Base-by-base conservation (phyloP, 2,329 filamentous ascomycete genomes). In the Allantophomopsis lycopodina region DNA sequence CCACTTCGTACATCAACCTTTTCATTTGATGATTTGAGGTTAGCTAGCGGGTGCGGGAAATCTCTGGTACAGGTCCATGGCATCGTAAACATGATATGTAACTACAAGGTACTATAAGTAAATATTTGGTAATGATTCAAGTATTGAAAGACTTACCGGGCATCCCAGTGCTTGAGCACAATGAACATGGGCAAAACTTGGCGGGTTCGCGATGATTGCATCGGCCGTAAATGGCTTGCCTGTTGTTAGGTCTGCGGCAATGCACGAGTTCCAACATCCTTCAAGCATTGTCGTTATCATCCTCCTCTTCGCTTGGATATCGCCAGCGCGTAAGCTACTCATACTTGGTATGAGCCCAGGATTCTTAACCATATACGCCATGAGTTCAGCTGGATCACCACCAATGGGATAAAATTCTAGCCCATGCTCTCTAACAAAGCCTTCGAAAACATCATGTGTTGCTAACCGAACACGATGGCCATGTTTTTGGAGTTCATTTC, bases 321-420 rank as follows among this genome's bases (percentile, higher is more conserved):
- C 61, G 6, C 61, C 61, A 2, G 49, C 59, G 23, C 47, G 55
- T 14, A 62, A 42, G n/a, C n/a, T 30, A 55, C 61, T 36, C 13
- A 55, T 49, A 32, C 46, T 57, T 2, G 61, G 61, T n/a, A 63
- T 37, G 7, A 63, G 43, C 0, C 60, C 58, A 0, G 61, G 60
- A 14, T 75, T 75, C 52, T 73, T 73, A 21, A 75, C 71, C 71
- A 76, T 75, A 49, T 73, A 75, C 2, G 83, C 82, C 80, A 84
- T 85, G 34, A 84, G 63, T 49, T 81, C 71, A 2, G 74, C 69
- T 1, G 80, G 80, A 50, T 84, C 77, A 2, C 79, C 80, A 20
- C 71, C 73, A 12, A 78, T 65, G 33, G 61, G 64, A 54, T 74
- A 78, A 52, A 76, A 77, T 37, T 77, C 73, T 1, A 76, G 55